phyloP scores from a whole-genome alignment of 148 eudicot genomes.

The Chenopodium album region DNA sequence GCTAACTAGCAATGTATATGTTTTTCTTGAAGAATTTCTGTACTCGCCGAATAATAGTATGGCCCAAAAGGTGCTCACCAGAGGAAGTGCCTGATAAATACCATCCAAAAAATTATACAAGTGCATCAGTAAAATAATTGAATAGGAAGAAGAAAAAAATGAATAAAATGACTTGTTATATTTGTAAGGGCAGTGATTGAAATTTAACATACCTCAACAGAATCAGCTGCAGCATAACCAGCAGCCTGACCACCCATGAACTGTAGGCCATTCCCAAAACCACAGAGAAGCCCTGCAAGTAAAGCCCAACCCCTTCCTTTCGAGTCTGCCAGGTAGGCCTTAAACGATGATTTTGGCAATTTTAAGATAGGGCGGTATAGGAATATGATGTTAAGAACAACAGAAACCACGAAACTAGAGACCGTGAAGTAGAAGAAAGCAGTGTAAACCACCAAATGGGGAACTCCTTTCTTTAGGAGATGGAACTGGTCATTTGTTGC shows the following conservation, averaged over 20 bases:
- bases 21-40: constrained; percentile 52
- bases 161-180: no score
- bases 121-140: neutral
- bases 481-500: constrained; percentile 87
- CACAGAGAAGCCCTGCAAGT: constrained; percentile 66
- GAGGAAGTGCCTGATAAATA: constrained; percentile 55
- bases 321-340: constrained; percentile 58
- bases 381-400: constrained; percentile 49
- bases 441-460: constrained; percentile 78
- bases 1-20: constrained; percentile 44
- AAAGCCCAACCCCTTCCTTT: constrained; percentile 71
- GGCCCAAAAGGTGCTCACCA: constrained; percentile 76
- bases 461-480: constrained; percentile 57
- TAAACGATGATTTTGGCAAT: constrained; percentile 60
- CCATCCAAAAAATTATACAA: neutral
- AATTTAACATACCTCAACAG: constrained; percentile 53
- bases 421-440: constrained; percentile 79
- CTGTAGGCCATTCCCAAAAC: constrained; percentile 79
- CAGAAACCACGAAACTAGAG: constrained; percentile 58
- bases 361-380: constrained; percentile 60
- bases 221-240: constrained; percentile 88
- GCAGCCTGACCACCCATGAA: constrained; percentile 95
- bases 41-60: constrained; percentile 66
- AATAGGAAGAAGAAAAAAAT: no score
- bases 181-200: neutral